Evolutionary conservation across 129 eudicot species (phyloP).

Genomic region (Escallonia herrerae): DNA sequence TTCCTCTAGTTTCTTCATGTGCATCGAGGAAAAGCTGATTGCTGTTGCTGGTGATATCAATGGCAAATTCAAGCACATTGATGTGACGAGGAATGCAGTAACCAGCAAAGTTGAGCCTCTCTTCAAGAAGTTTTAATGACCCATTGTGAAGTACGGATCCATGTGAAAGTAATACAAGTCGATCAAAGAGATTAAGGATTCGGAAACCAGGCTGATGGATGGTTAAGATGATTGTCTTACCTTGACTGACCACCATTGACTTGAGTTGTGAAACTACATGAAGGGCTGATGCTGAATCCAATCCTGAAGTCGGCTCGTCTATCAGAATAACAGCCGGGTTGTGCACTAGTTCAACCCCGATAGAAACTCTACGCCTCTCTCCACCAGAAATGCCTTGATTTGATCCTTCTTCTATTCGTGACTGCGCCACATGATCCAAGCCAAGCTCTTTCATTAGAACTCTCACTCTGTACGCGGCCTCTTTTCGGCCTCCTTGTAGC

Average conservation of each 20-base stretch:
- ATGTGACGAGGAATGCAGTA: conserved; percentile 56
- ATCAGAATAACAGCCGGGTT: conserved; percentile 65
- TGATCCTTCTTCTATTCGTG: conserved; percentile 62
- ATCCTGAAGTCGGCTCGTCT: conserved; percentile 92
- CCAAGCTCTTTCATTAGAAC: conserved; percentile 66
- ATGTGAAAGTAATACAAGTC: conserved; percentile 64
- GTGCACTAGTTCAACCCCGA: conserved; percentile 88
- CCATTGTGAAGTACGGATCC: conserved; percentile 77
- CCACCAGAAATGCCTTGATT: conserved; percentile 86
- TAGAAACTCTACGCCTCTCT: conserved; percentile 73
- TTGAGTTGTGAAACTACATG: conserved; percentile 60
- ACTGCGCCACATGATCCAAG: conserved; percentile 45
- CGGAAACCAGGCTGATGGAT: conserved; percentile 93
- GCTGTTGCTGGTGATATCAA: conserved; percentile 48
- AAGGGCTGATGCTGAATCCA: conserved; percentile 81
- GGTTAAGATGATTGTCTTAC: conserved; percentile 67
- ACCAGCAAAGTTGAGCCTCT: conserved; percentile 51
- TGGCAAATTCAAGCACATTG: conserved; percentile 91
- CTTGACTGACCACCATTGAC: conserved; percentile 44
- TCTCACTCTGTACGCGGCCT: conserved; percentile 40
- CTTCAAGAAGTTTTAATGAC: conserved; percentile 54
- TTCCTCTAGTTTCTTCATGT: conserved; percentile 7
- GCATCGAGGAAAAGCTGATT: conserved; percentile 10
- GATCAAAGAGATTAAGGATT: conserved; percentile 72
- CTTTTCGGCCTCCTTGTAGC: conserved; percentile 43